Base-by-base conservation (phyloP, 1,139 yeast species). In the Diutina neorugosa region DNA sequence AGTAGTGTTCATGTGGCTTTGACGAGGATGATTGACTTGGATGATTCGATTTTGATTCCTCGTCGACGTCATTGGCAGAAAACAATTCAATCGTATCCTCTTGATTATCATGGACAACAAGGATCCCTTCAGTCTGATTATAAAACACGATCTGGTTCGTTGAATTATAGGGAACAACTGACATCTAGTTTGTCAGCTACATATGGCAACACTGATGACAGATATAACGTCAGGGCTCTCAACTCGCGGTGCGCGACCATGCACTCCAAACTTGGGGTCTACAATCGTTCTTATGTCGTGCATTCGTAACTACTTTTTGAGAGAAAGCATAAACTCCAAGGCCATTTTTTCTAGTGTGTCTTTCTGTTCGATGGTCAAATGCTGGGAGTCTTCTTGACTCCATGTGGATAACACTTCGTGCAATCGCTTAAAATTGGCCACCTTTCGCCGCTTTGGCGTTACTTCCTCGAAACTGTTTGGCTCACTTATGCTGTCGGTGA, bases 41-140 rank as follows among this genome's bases (percentile, higher is more conserved):
- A 40, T 8, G 20, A 18, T 8, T n/a, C 43, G 20, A 14, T 44
- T 23, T 51, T 43, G 4, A 65, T 61, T 31, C 37, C n/a, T 31
- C 37, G n/a, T 31, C 37, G 12, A 4, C 37, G 12, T 31, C 12
- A 31, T 31, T 31, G 12, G 37, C 34, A 6, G 68, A 59, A 12
- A 68, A 59, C 50, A 76, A 58, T 58, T 71, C 73, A 42, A 77
- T 63, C 14, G 74, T 68, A 44, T 76, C 73, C 3, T 73, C 68
- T 50, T 63, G 64, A 51, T 69, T 66, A 59, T 77, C 71, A 57
- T 75, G 78, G 1, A 77, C 60, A 4, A 78, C 80, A 40, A 77
- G 59, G 11, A 78, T 66, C 19, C 76, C 75, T 41, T 69, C 67
- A 34, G 65, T 61, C 3, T 75, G 68, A 56, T 75, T 73, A 53